Evolutionary conservation across 2,329 filamentous ascomycete genomes (phyloP), one percentile per base, ranked within the genome.

Genomic region (Ceratocystis smalleyi): DNA sequence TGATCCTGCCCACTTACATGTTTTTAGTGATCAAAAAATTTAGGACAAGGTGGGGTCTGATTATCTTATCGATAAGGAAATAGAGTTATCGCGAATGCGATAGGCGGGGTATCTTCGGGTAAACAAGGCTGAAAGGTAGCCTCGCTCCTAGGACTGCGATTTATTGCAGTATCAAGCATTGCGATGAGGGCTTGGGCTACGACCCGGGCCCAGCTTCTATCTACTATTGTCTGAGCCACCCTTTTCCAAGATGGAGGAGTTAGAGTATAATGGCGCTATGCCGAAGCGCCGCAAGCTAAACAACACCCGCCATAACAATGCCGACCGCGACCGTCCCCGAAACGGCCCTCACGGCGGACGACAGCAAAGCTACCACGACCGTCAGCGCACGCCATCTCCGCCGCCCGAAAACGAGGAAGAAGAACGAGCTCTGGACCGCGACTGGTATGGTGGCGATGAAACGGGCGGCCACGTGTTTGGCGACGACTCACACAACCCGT

Each of bases 401-500:
- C 54, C 54, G 62, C 65, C 12, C 59, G 60, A 67, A 62, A 55
- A 81, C 43, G 81, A 86, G 47, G 83, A 89, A 67, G 89, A 95
- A 68, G 82, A 84, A 19, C 82, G 82, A 67, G 88, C 85, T 8
- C 78, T 96, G 64, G 91, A 96, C 72, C 84, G 91, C 67, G 91
- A 96, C 74, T 96, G 91, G 91, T 96, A 96, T 71, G 85, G 84
- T 24, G 89, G 88, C 59, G 91, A 95, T 71, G 91, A 96, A 72
- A 84, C 86, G 65, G 88, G 86, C 30, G 81, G 83, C 0, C 88
- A 95, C 71, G 87, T 86, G 0, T 89, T 96, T 70, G 91, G 91
- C 68, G 91, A 96, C 71, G 91, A 96, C 68, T 81, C 85, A n/a
- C 91, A 96, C 74, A 95, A 96, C 71, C 91, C 91, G 0, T 96